Evolutionary conservation across 495 filamentous ascomycete genomes (phyloP), one percentile per base, ranked within the genome.

Genomic region (Penicillium herquei): DNA sequence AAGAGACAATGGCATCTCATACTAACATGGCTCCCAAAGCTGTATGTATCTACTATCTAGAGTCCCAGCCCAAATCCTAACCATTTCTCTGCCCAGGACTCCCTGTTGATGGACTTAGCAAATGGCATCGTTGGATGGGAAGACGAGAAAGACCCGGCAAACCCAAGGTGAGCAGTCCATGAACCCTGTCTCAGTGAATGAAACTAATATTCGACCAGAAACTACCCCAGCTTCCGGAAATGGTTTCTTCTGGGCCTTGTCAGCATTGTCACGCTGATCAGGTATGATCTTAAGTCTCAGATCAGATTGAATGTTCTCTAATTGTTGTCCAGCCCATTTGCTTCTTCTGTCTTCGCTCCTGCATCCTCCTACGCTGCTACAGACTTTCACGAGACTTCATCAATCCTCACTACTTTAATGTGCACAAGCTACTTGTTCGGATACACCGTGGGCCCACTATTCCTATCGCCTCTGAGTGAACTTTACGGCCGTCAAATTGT

Each of bases 71-170:
- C 21, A 26, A 26, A 13, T 37, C 9, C 6, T 37, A 13, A 37
- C 8, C 12, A 13, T 37, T 37, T 37, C 21, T 26, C 21, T 26
- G 21, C 21, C 7, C 7, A 37, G 34, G 34, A 46, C 7, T 1
- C 21, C 21, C 21, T 26, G 21, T 46, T 46, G 11, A 46, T 30
- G 43, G 18, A 46, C 13, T 13, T 46, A 30, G 3, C 14, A 18
- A 46, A 46, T 9, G 48, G 55, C 7, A 45, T 54, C 26, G 49
- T 61, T 7, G 58, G 58, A 13, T 61, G 58, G 54, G 49, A 61
- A n/a, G 40, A 26, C 4, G 39, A 57, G 17, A 34, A 55, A 39
- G 59, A 61, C 18, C 58, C 58, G 32, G 34, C 40, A 10, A 56
- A 49, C 26, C 58, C 58, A 32, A 44, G 32, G 37, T 46, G 1